Base-by-base conservation (phyloP, 1,139 yeast species). In the Yamadazyma mexicana region DNA sequence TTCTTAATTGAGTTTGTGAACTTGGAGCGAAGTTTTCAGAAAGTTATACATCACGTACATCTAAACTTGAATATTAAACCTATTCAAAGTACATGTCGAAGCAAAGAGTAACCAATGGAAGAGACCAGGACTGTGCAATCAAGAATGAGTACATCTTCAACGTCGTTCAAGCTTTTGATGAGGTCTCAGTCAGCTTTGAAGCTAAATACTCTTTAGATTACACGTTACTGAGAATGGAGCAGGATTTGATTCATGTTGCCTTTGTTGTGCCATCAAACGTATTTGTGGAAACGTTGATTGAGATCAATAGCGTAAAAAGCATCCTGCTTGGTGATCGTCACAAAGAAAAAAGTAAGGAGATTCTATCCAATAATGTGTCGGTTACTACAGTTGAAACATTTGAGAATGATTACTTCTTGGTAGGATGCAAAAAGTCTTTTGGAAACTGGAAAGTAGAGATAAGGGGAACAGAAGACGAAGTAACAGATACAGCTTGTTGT, bases 391-490 rank as follows among this genome's bases (percentile, higher is more conserved):
- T 17, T 11, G 20, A 16, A 4, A 16, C 4, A 15, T n/a, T n/a
- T 6, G 20, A 4, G 4, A 28, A 22, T 5, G 22, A 15, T 8
- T 9, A n/a, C 12, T 35, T 34, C 18, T 32, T 37, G 31, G 27
- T 17, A 11, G 34, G 34, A 7, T 15, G 18, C 5, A 37, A 34
- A 28, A 30, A 20, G 26, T n/a, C 35, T 2, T 37, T 40, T 26
- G 42, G 39, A 4, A 35, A 30, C 8, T 35, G 42, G 42, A 39
- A 36, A 22, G 33, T 39, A 3, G 29, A 18, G n/a, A n/a, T 36
- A 1, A 20, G 17, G 10, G 42, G 42, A 6, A 38, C 42, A 5
- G 29, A 17, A 15, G 5, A 4, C 3, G 47, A 42, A 25, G 34
- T 46, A 3, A 32, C 15, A 10, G 35, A 38, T 4, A 14, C 41